Evolutionary conservation across 192 early-diverging fungal species (phyloP).

Genomic region (Dissophora ornata): DNA sequence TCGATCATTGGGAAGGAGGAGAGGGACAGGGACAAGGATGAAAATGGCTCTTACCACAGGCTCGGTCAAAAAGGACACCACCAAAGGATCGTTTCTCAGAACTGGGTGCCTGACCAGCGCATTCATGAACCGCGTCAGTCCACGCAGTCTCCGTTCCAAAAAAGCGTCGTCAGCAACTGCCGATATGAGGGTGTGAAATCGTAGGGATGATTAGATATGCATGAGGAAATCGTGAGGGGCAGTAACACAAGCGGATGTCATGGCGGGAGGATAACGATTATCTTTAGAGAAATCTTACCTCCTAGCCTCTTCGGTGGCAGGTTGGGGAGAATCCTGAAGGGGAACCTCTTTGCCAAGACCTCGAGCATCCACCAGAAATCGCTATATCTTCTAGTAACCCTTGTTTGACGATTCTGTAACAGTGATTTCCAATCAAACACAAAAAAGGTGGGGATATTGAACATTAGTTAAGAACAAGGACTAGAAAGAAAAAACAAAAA

Average conservation of each 20-base stretch:
- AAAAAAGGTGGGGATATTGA: neutral
- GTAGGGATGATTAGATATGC: neutral
- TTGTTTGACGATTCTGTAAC: conserved; percentile 54
- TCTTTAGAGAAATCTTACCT: conserved; percentile 62
- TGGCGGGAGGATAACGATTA: too few species aligned
- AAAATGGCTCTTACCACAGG: conserved; percentile 70
- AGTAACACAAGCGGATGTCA: neutral
- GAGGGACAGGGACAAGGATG: too few species aligned
- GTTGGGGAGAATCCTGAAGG: conserved; percentile 81
- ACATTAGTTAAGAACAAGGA: too few species aligned
- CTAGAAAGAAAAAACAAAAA: too few species aligned
- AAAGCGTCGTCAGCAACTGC: conserved; percentile 72
- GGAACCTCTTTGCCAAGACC: conserved; percentile 80
- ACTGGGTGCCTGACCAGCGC: conserved; percentile 81
- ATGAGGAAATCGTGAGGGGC: neutral
- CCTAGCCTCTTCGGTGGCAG: conserved; percentile 91
- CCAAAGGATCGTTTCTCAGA: conserved; percentile 68
- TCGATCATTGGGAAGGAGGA: too few species aligned
- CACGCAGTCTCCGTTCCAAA: conserved; percentile 76
- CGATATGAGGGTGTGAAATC: too few species aligned
- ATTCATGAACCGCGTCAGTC: conserved; percentile 78
- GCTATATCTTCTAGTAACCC: conserved; percentile 86
- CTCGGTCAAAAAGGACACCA: conserved; percentile 75
- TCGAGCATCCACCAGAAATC: conserved; percentile 94
- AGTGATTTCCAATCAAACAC: neutral